Conservation (phyloP, 2,329 filamentous ascomycete genomes). For the Fusarium abutilonis region DNA sequence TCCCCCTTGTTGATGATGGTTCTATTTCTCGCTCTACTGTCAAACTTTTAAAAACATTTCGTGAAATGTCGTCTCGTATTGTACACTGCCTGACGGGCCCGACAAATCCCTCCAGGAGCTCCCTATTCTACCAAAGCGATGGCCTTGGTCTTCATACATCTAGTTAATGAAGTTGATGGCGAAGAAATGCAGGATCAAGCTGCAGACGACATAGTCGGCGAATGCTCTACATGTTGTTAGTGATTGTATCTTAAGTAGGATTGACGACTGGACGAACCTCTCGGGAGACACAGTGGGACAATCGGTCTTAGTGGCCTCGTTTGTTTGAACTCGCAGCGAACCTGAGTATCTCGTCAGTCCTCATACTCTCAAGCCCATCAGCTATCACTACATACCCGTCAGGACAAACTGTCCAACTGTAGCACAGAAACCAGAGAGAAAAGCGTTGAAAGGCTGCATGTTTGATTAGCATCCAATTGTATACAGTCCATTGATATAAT, state of each 20-base stretch:
- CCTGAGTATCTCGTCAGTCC: constrained; percentile 53
- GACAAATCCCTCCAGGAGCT: constrained; percentile 15
- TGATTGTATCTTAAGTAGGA: background rate
- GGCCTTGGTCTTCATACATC: background rate
- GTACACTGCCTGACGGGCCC: constrained; percentile 32
- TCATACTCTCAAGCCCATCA: background rate
- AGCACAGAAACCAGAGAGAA: constrained; percentile 92
- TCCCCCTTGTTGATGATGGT: constrained; percentile 39
- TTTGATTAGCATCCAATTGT: constrained; percentile 29
- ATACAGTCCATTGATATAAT: background rate
- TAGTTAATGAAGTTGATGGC: constrained; percentile 99
- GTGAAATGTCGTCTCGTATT: constrained; percentile 36
- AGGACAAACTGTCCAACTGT: constrained; percentile 98
- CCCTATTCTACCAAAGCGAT: constrained; percentile 3
- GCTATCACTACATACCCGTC: constrained; percentile 70
- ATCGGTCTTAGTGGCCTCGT: constrained; percentile 79
- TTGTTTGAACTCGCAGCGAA: constrained; percentile 90
- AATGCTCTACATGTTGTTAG: constrained; percentile 75
- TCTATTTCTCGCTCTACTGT: constrained; percentile 35
- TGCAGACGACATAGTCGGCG: constrained; percentile 94
- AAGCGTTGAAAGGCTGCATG: constrained; percentile 95
- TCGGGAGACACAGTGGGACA: constrained; percentile 82
- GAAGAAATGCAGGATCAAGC: constrained; percentile 96
- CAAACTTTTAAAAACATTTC: constrained; percentile 37
- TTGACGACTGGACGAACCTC: constrained; percentile 59